These are phyloP conservation scores for Emergomyces orientalis DNA, from an alignment of 2,329 filamentous ascomycete genomes.

Conservation along the genomic window DNA sequence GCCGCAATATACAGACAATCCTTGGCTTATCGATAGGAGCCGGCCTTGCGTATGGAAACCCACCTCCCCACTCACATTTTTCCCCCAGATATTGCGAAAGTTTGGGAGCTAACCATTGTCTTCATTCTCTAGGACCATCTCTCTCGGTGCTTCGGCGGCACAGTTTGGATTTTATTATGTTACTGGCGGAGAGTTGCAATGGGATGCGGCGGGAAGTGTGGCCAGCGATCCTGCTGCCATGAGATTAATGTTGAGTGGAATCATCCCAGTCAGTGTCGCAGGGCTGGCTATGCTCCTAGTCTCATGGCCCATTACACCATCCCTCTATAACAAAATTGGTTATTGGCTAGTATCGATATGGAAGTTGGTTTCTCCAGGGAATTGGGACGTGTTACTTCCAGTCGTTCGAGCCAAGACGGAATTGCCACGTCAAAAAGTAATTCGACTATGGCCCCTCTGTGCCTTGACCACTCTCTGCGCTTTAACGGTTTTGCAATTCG, in stretches of 20 bases:
- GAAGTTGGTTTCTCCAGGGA: conserved; percentile 12
- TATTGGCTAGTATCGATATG: conserved; percentile 20
- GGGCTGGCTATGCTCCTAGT: conserved; percentile 17
- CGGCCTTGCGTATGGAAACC: conserved; percentile 19
- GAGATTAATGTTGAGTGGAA: conserved; percentile 24
- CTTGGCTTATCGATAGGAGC: conserved; percentile 17
- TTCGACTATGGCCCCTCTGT: conserved; percentile 18
- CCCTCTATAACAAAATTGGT: conserved; percentile 17
- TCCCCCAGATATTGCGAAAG: conserved; percentile 1
- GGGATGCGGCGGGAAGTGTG: conserved; percentile 24
- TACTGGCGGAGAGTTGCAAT: conserved; percentile 26
- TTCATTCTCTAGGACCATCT: conserved; percentile 16
- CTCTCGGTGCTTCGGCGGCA: conserved; percentile 20
- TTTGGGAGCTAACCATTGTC: not conserved
- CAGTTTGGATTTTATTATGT: conserved; percentile 27
- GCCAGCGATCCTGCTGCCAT: conserved; percentile 24
- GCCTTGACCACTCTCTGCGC: conserved; percentile 8
- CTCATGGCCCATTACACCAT: conserved; percentile 18
- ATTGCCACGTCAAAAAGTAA: conserved; percentile 8
- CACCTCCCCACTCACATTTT: too few relatives aligned
- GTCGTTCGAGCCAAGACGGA: conserved; percentile 6
- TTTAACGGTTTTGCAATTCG: conserved; percentile 16
- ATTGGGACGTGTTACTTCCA: conserved; percentile 16
- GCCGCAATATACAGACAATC: conserved; percentile 12
- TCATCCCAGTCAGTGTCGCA: conserved; percentile 21